Percentiles rank a stretch among this genome's conserved stretches.
These are phyloP conservation scores for Polyplosphaeria fusca DNA, from an alignment of 495 filamentous ascomycete species.

Conservation along the genomic window DNA sequence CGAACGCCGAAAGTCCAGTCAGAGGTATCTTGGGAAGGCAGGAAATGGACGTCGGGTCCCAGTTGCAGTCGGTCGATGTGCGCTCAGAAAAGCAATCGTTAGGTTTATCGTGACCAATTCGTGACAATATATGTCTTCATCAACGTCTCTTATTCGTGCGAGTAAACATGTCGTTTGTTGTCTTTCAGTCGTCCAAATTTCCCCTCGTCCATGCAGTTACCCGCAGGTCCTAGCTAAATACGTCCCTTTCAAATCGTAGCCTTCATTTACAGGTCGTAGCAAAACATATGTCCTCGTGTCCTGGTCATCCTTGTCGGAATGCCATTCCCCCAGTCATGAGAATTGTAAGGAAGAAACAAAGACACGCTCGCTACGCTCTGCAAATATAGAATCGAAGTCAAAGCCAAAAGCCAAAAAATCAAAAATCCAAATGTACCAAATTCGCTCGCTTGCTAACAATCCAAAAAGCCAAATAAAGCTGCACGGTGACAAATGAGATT, in stretches of 20 bases:
- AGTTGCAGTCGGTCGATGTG: neutral
- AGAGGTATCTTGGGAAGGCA: constrained; percentile 14
- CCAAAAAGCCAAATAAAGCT: constrained; percentile 35
- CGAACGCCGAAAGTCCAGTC: constrained; percentile 10
- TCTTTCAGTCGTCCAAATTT: neutral
- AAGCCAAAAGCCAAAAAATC: constrained; percentile 38
- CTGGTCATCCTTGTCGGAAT: too few relatives aligned
- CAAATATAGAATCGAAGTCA: constrained; percentile 31
- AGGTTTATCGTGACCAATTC: neutral
- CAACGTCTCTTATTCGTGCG: neutral
- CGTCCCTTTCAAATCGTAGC: neutral
- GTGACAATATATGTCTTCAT: too few relatives aligned
- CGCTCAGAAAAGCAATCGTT: constrained; percentile 8
- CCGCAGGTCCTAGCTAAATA: neutral
- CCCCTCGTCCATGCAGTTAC: neutral
- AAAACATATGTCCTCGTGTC: constrained; percentile 12
- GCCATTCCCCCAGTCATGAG: constrained; percentile 5
- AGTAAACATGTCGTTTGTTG: neutral
- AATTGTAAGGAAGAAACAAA: constrained; percentile 32
- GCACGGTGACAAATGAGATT: constrained; percentile 17
- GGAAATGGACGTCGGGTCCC: constrained; percentile 19
- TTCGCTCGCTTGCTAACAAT: constrained; percentile 47
- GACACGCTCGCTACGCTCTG: constrained; percentile 35
- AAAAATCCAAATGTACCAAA: constrained; percentile 32
- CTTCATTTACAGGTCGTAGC: constrained; percentile 20